phyloP scores from a whole-genome alignment of 305 asterid genomes.

The Fraxinus paxiana region DNA sequence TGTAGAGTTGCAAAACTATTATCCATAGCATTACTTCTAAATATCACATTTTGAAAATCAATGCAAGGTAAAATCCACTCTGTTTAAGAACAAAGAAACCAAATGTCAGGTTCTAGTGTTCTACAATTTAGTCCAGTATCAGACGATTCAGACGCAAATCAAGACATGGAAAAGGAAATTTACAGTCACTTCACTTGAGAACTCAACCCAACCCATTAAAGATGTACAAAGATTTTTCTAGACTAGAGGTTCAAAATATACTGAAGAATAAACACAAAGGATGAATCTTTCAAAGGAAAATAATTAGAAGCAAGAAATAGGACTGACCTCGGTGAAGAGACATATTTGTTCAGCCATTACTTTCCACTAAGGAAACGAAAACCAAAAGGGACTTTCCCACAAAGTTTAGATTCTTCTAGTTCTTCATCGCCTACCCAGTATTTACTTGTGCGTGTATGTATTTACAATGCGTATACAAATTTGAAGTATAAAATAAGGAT shows the following conservation, averaged over 20 bases:
- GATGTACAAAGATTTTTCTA: background rate
- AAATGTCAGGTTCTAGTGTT: background rate
- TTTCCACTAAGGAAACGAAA: slow-evolving; percentile 15
- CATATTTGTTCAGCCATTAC: slow-evolving; percentile 68
- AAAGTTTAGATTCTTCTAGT: slow-evolving; percentile 33
- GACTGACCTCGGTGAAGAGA: slow-evolving; percentile 59
- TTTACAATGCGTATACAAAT: background rate
- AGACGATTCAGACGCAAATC: background rate
- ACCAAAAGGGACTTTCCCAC: slow-evolving; percentile 25
- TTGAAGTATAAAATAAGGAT: slow-evolving; percentile 9
- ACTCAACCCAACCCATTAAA: slow-evolving; percentile 3
- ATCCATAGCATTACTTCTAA: background rate
- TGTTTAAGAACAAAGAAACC: slow-evolving; percentile 1
- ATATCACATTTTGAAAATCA: background rate
- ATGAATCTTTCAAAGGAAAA: slow-evolving; percentile 2
- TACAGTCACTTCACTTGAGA: background rate
- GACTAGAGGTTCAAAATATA: background rate
- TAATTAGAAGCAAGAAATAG: background rate
- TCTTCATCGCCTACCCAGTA: slow-evolving; percentile 12
- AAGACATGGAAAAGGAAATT: background rate
- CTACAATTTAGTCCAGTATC: background rate
- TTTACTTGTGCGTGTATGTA: background rate
- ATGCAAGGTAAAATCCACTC: background rate
- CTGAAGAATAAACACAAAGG: slow-evolving; percentile 10
- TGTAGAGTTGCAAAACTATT: background rate